Conservation (phyloP, 495 filamentous ascomycete species). For the Cetradonia linearis region DNA sequence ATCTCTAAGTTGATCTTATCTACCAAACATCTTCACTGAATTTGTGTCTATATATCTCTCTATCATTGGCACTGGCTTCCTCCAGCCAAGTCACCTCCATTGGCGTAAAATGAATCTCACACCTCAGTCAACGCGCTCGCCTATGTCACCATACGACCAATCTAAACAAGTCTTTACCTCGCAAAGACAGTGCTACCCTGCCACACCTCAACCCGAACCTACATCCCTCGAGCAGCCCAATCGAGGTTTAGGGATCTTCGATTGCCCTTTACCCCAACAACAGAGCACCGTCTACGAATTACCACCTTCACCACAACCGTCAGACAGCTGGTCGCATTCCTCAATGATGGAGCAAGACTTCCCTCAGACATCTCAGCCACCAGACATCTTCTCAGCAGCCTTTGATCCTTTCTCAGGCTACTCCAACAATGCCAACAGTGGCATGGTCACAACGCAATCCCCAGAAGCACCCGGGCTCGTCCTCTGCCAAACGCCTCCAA, state of each 20-base stretch:
- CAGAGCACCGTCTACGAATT: slow-evolving; percentile 23
- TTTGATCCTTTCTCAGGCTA: slow-evolving; percentile 27
- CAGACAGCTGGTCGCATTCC: slow-evolving; percentile 25
- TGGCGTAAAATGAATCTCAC: slow-evolving; percentile 21
- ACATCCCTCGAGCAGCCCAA: slow-evolving; percentile 17
- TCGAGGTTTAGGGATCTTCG: slow-evolving; percentile 25
- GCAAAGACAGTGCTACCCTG: slow-evolving; percentile 21
- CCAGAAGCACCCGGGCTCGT: slow-evolving; percentile 27
- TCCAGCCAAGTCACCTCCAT: background rate
- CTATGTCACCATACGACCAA: slow-evolving; percentile 23
- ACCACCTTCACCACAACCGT: slow-evolving; percentile 26
- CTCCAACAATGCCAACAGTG: slow-evolving; percentile 17
- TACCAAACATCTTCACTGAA: background rate
- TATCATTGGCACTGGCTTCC: background rate
- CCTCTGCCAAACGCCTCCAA: slow-evolving; percentile 25
- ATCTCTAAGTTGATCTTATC: background rate
- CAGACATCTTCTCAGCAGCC: slow-evolving; percentile 25
- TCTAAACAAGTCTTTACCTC: slow-evolving; percentile 24
- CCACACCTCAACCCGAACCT: slow-evolving; percentile 25
- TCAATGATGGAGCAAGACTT: slow-evolving; percentile 27
- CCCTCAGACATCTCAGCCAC: slow-evolving; percentile 24
- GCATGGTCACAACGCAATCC: slow-evolving; percentile 21
- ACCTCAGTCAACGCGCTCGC: slow-evolving; percentile 26
- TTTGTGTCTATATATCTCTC: background rate
- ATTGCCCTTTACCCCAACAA: slow-evolving; percentile 21